These are phyloP conservation scores for Arachis monticola DNA, from an alignment of 331 rosid species.

Conservation along the genomic window DNA sequence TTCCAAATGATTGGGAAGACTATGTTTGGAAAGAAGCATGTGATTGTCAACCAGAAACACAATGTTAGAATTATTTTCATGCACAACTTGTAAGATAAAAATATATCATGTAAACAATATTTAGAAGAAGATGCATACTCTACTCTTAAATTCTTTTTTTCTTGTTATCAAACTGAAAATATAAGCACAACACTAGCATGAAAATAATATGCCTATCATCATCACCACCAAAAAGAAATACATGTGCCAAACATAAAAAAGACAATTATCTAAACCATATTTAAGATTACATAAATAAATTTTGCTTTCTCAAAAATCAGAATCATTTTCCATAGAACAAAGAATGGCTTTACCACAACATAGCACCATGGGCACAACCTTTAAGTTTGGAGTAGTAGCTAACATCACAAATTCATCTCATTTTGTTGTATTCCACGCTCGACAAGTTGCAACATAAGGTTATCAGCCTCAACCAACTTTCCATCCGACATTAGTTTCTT, in stretches of 20 bases:
- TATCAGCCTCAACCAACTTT: conserved; percentile 74
- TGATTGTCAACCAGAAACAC: no score
- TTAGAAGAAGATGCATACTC: no score
- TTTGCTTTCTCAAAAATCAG: not conserved
- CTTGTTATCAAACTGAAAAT: no score
- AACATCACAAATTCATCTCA: conserved; percentile 40
- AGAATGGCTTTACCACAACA: not conserved
- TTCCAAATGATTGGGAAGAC: no score
- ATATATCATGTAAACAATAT: no score
- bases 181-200: not conserved
- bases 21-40: no score
- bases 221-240: not conserved
- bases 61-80: no score
- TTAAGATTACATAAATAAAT: not conserved
- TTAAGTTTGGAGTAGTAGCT: conserved; percentile 29
- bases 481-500: conserved; percentile 65
- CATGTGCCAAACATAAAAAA: not conserved
- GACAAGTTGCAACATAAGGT: conserved; percentile 72
- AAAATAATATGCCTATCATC: not conserved
- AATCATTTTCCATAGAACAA: not conserved
- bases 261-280: not conserved
- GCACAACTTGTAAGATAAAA: no score
- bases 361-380: conserved; percentile 7
- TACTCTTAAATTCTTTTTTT: no score
- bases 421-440: conserved; percentile 70